A percentile compares a stretch with the other conserved stretches of the same genome.
These are phyloP conservation scores for Arachnomyces sp. DNA, from an alignment of 2,329 filamentous ascomycete species.

Conservation along the genomic window DNA sequence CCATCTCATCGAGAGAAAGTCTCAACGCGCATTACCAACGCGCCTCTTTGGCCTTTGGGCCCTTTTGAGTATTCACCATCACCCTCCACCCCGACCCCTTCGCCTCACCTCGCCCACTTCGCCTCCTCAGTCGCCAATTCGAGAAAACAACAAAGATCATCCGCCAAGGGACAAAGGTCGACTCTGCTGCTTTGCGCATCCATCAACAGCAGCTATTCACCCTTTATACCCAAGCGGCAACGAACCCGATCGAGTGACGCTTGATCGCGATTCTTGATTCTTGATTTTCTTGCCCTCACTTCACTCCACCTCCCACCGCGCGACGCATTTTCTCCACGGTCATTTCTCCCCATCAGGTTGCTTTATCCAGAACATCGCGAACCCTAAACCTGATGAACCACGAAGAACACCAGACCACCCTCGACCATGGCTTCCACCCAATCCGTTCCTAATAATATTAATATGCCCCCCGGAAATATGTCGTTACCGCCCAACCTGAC, in stretches of 20 bases:
- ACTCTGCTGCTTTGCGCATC: constrained; percentile 15
- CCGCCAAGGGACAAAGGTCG: neutral
- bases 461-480: constrained; percentile 56
- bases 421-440: constrained; percentile 72
- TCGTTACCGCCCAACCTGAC: constrained; percentile 60
- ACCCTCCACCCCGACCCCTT: constrained; percentile 14
- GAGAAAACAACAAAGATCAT: too few relatives aligned
- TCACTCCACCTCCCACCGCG: constrained; percentile 11
- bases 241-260: constrained; percentile 18
- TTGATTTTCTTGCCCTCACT: constrained; percentile 10
- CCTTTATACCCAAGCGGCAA: constrained; percentile 1
- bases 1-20: constrained; percentile 28
- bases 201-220: constrained; percentile 18
- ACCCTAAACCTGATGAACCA: constrained; percentile 24
- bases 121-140: constrained; percentile 11
- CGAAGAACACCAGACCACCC: constrained; percentile 15
- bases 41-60: constrained; percentile 17
- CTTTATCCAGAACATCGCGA: neutral
- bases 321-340: too few relatives aligned
- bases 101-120: constrained; percentile 16
- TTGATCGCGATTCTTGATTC: constrained; percentile 14
- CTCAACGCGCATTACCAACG: constrained; percentile 26
- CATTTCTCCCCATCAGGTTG: too few relatives aligned
- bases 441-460: constrained; percentile 58
- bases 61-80: constrained; percentile 14